Percentiles rank a stretch among this genome's conserved stretches.
phyloP scores from a whole-genome alignment of 257 asterid species.

The Salvia rosmarinus region DNA sequence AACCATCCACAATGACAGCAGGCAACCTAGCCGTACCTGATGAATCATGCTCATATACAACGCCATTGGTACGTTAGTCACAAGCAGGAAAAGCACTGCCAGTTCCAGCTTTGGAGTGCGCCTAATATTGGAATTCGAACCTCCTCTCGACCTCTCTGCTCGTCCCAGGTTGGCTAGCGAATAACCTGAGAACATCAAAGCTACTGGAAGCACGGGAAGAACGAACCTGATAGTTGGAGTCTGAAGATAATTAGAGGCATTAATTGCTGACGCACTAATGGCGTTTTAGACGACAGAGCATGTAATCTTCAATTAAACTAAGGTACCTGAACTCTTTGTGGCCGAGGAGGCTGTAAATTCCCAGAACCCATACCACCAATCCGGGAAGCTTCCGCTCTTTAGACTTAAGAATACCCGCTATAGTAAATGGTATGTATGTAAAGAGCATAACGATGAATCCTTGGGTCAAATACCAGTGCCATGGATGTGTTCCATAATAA shows the following conservation, averaged over 20 bases:
- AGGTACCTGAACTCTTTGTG: conserved; percentile 97
- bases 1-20: neutral
- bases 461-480: conserved; percentile 99
- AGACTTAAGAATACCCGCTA: conserved; percentile 67
- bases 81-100: conserved; percentile 59
- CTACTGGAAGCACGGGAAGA: conserved; percentile 94
- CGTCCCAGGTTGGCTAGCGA: conserved; percentile 58
- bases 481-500: conserved; percentile 97
- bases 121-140: conserved; percentile 33
- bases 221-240: conserved; percentile 75
- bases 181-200: conserved; percentile 83
- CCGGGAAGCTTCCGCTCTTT: conserved; percentile 81
- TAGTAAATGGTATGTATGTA: conserved; percentile 71
- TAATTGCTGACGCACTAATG: conserved; percentile 35
- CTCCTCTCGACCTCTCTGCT: conserved; percentile 36
- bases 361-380: conserved; percentile 83
- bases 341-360: conserved; percentile 84
- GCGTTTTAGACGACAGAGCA: conserved; percentile 13
- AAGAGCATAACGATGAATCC: conserved; percentile 95
- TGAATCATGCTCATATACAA: conserved; percentile 90
- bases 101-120: conserved; percentile 46
- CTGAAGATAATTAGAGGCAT: conserved; percentile 52
- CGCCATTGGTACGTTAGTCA: conserved; percentile 91
- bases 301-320: neutral
- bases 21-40: conserved; percentile 66